Evolutionary conservation across 2,329 filamentous ascomycete genomes (phyloP), one percentile per base, ranked within the genome.

Genomic region (Aureobasidium pullulans): DNA sequence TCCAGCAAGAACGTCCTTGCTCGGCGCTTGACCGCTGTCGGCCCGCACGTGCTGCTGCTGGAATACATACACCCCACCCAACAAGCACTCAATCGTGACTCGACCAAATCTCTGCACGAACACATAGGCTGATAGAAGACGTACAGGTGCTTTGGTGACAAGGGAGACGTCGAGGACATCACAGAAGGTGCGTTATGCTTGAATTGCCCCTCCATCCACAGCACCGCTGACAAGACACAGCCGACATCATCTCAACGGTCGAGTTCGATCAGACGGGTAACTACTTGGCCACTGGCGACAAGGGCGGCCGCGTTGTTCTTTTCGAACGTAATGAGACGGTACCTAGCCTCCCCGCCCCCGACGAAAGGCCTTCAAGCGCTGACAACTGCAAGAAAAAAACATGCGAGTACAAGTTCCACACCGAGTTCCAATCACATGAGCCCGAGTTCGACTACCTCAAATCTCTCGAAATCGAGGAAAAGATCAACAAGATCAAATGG

Each of bases 401-500:
- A 53, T 99, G 94, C 84, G 94, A 99, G 77, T 99, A 99, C 83
- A 99, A 97, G 76, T 99, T 99, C 75, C 94, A 99, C 76, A 99
- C 94, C 74, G 94, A 99, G 73, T 99, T 99, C 70, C 94, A 99
- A 79, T 99, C 94, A 68, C 94, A 99, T 79, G 94, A 99, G 74
- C 94, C 94, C 64, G 94, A 99, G 76, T 99, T 99, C 76, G 94
- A 99, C 76, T 99, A 99, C 75, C 84, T 99, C 66, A 99, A 99
- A 78, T 99, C 94, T 36, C 83, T 99, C 68, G 94, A 99, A 77
- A 99, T 99, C 71, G 94, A 99, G 82, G 94, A 99, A 77, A 99
- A 99, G 80, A 99, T 99, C 83, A 99, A 99, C 83, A 99, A 99
- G 82, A 99, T 99, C 79, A 99, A 97, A 77, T 99, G 94, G 94